phyloP scores from a whole-genome alignment of 75 land plant genomes.

The Cunninghamia lanceolata region DNA sequence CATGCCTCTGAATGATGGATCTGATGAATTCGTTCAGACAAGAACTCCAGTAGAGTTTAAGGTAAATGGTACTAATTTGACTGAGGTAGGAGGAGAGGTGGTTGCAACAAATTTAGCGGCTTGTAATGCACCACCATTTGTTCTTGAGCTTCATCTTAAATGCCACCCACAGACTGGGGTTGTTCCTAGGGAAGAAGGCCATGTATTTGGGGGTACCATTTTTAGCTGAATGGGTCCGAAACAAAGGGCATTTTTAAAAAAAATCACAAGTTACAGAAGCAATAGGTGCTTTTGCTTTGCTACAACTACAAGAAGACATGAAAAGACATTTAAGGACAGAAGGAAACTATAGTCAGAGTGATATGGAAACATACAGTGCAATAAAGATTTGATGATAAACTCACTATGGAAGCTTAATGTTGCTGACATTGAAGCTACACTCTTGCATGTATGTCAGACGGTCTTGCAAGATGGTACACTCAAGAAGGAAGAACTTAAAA shows the following conservation, averaged over 20 bases:
- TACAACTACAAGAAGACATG: slow-evolving; percentile 66
- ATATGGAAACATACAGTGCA: slow-evolving; percentile 36
- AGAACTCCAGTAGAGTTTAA: no score
- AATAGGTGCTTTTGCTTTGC: slow-evolving; percentile 59
- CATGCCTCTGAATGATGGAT: no score
- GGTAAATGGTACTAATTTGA: no score
- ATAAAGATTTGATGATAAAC: slow-evolving; percentile 54
- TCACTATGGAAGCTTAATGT: slow-evolving; percentile 75
- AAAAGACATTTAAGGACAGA: slow-evolving; percentile 34
- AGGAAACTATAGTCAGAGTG: slow-evolving; percentile 27
- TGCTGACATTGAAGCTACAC: slow-evolving; percentile 66
- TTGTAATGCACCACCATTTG: no score
- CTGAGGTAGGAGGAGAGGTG: no score
- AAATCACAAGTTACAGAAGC: slow-evolving; percentile 71
- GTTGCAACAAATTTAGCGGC: no score
- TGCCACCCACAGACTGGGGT: no score
- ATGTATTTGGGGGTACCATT: slow-evolving; percentile 69
- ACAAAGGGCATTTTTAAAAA: slow-evolving; percentile 63
- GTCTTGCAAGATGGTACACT: no score
- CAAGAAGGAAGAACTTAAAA: no score
- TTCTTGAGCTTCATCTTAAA: no score
- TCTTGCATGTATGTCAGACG: slow-evolving; percentile 69
- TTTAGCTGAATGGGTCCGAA: slow-evolving; percentile 71
- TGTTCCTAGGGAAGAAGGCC: slow-evolving; percentile 62
- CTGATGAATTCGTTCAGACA: no score